Evolutionary conservation across 306 rosid genomes (phyloP), one percentile per base, ranked within the genome.

Genomic region (Albizia julibrissin): DNA sequence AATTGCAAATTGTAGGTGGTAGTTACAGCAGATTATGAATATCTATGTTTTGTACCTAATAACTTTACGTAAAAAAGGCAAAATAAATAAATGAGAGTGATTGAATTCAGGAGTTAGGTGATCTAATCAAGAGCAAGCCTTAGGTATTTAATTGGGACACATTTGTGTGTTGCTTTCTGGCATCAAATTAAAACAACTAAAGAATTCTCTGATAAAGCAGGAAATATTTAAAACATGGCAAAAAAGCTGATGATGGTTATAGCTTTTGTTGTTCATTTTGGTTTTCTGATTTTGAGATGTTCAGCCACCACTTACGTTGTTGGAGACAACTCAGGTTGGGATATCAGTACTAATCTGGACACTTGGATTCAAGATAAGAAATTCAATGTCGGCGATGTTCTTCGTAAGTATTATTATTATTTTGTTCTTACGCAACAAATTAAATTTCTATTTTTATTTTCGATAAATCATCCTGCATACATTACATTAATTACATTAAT

Each of bases 241-340:
- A 89, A 87, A 29, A 19, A 82, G 42, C 2, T 58, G 33, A 26
- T 58, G 39, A n/a, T 82, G 31, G 13, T 87, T 44, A 54, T 81
- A 8, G 19, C 83, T 31, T 80, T 21, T 77, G 79, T 89, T 81
- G 54, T 16, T 88, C 15, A 22, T 42, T 67, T 79, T 86, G 72
- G 77, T 79, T 67, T 81, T 58, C 80, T 87, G 78, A 31, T 72
- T 64, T 5, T 77, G 56, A 83, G 78, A 76, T 88, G 93, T 80
- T 84, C 86, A 74, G 97, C 95, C 39, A 86, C 94, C 47, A 85
- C 59, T 24, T 95, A 92, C 73, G 47, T 3, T 10, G 99, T 95
- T n/a, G 99, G 99, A 34, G 99, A 85, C 85, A 85, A 0, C 83
- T 85, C 99, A 37, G 99, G 98, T 46, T 95, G 99, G 98, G 99